Conservation (phyloP, 2,329 filamentous ascomycete species). For the Epichloe scottii region DNA sequence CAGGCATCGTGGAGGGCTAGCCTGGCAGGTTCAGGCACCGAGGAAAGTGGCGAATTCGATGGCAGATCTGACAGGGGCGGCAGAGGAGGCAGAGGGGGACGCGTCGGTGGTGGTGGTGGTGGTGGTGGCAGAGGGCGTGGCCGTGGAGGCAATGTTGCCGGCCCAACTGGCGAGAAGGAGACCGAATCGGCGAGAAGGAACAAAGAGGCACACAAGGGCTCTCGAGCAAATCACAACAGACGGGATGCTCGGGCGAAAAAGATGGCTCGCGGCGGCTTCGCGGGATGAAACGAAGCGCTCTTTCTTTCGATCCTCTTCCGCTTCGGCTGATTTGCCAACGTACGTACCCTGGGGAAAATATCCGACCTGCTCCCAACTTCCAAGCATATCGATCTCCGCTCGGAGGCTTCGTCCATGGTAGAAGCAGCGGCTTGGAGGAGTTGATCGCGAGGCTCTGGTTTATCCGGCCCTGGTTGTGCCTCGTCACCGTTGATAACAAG, state of each 20-base stretch:
- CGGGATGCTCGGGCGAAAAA: conserved; percentile 57
- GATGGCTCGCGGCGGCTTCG: conserved; percentile 41
- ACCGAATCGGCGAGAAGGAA: conserved; percentile 58
- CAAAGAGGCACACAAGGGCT: conserved; percentile 75
- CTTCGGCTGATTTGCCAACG: conserved; percentile 6
- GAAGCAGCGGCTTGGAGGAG: background rate
- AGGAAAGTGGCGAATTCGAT: conserved; percentile 41
- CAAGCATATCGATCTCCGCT: conserved; percentile 8
- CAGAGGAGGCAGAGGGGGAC: conserved; percentile 31
- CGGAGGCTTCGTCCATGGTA: background rate
- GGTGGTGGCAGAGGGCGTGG: conserved; percentile 20
- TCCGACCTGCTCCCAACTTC: background rate
- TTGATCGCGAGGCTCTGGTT: background rate
- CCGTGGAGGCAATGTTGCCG: conserved; percentile 48
- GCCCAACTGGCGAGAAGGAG: conserved; percentile 54
- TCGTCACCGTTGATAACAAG: conserved; percentile 21
- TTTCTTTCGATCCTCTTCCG: conserved; percentile 9
- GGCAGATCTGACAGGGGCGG: conserved; percentile 21
- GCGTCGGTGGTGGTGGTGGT: background rate
- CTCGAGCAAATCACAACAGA: conserved; percentile 75
- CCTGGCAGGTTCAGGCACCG: conserved; percentile 40
- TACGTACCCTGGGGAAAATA: background rate
- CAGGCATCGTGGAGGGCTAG: conserved; percentile 54
- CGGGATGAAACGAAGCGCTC: conserved; percentile 15
- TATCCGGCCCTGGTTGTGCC: conserved; percentile 6